Conservation (phyloP, 345 rosid species). For the Syzygium aqueum region DNA sequence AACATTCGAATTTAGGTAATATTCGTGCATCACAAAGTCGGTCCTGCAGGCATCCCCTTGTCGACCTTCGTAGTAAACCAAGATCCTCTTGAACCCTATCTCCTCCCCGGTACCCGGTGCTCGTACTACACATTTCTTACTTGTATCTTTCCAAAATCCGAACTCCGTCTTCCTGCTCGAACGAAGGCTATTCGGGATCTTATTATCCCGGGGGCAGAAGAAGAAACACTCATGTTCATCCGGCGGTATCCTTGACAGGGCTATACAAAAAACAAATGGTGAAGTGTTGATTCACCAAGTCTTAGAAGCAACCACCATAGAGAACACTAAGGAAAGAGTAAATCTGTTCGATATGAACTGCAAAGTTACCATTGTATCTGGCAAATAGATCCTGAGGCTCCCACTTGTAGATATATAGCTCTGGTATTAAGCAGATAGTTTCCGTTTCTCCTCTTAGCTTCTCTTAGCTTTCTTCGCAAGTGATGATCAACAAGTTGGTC, state of each 20-base stretch:
- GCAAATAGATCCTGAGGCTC: conserved; percentile 1
- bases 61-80: neutral
- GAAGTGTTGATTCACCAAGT: neutral
- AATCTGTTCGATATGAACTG: neutral
- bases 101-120: neutral
- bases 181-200: neutral
- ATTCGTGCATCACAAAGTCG: neutral
- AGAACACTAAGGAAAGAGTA: neutral
- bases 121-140: neutral
- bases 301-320: neutral
- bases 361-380: neutral
- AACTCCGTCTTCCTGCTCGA: neutral
- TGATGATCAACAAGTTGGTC: neutral
- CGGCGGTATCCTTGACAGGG: neutral
- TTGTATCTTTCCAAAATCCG: neutral
- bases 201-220: neutral
- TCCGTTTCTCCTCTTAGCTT: neutral
- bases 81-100: neutral
- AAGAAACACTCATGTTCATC: neutral
- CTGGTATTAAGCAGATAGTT: neutral
- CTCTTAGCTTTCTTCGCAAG: neutral
- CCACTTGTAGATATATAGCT: neutral
- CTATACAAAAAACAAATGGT: neutral
- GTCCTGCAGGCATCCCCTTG: neutral
- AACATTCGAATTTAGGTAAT: neutral